A percentile compares a stretch with the other conserved stretches of the same genome.
phyloP scores from a whole-genome alignment of 257 asterid genomes.

The Orobanche coerulescens region DNA sequence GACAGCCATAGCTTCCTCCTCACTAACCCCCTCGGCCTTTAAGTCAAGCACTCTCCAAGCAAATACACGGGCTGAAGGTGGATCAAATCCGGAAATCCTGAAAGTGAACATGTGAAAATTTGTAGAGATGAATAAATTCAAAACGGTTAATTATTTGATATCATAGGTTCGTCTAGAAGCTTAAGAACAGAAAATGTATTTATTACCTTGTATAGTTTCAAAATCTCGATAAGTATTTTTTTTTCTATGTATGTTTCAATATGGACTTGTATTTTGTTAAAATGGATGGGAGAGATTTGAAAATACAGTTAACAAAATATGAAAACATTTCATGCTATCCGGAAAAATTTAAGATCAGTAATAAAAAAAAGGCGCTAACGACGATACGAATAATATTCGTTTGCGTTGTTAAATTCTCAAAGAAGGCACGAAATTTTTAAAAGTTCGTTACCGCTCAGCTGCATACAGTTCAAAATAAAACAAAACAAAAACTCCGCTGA shows the following conservation, averaged over 20 bases:
- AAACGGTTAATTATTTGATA: neutral
- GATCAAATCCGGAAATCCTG: constrained; percentile 64
- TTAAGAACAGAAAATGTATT: neutral
- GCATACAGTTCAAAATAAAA: neutral
- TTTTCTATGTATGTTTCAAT: neutral
- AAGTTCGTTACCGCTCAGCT: neutral
- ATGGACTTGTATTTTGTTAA: neutral
- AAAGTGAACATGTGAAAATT: neutral
- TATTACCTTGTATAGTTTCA: neutral
- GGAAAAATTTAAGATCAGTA: too few relatives aligned
- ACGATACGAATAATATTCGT: too few relatives aligned
- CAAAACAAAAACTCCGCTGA: neutral
- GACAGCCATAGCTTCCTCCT: constrained; percentile 54
- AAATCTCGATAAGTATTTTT: too few relatives aligned
- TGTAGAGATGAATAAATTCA: neutral
- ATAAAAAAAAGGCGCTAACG: too few relatives aligned
- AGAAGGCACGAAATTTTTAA: neutral
- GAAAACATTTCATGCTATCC: too few relatives aligned
- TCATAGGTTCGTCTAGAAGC: neutral
- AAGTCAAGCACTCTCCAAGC: constrained; percentile 83
- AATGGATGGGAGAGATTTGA: too few relatives aligned
- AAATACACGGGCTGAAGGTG: constrained; percentile 76
- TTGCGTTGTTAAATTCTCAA: neutral
- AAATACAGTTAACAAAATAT: too few relatives aligned
- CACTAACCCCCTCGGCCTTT: constrained; percentile 65